Evolutionary conservation across 1,139 yeast genomes (phyloP).

Genomic region (Candida mesenterica): DNA sequence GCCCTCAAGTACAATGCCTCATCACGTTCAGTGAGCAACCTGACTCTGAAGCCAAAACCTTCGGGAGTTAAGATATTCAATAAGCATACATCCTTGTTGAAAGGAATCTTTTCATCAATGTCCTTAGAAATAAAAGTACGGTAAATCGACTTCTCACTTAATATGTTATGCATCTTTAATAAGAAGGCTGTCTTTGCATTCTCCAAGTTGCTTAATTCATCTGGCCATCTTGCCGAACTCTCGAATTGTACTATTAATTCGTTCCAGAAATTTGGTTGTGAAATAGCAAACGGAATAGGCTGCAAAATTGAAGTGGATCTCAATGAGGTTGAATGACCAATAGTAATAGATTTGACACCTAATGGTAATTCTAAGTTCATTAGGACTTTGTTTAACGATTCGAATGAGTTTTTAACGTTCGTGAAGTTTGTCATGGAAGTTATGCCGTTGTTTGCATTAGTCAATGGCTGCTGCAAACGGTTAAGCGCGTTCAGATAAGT

Average conservation of each 20-base stretch:
- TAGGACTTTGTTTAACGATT: slow-evolving; percentile 55
- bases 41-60: slow-evolving; percentile 77
- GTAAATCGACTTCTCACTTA: slow-evolving; percentile 54
- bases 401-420: slow-evolving; percentile 62
- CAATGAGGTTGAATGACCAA: slow-evolving; percentile 70
- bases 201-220: slow-evolving; percentile 79
- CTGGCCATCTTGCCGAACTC: slow-evolving; percentile 93
- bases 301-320: slow-evolving; percentile 72
- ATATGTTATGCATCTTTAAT: slow-evolving; percentile 62
- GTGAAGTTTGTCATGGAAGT: slow-evolving; percentile 55
- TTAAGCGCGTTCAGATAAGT: slow-evolving; percentile 13
- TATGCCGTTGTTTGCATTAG: slow-evolving; percentile 53
- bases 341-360: slow-evolving; percentile 59
- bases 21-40: slow-evolving; percentile 80
- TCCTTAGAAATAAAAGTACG: slow-evolving; percentile 60
- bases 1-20: slow-evolving; percentile 72
- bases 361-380: slow-evolving; percentile 65
- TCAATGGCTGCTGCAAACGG: slow-evolving; percentile 18
- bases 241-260: slow-evolving; percentile 85
- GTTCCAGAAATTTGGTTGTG: slow-evolving; percentile 79
- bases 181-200: slow-evolving; percentile 88
- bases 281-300: slow-evolving; percentile 79
- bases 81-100: slow-evolving; percentile 55
- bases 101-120: slow-evolving; percentile 53
- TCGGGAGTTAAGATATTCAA: slow-evolving; percentile 76